Evolutionary conservation across 164 flowering plant species (phyloP), one percentile per base, ranked within the genome.

Genomic region (Houttuynia cordata): DNA sequence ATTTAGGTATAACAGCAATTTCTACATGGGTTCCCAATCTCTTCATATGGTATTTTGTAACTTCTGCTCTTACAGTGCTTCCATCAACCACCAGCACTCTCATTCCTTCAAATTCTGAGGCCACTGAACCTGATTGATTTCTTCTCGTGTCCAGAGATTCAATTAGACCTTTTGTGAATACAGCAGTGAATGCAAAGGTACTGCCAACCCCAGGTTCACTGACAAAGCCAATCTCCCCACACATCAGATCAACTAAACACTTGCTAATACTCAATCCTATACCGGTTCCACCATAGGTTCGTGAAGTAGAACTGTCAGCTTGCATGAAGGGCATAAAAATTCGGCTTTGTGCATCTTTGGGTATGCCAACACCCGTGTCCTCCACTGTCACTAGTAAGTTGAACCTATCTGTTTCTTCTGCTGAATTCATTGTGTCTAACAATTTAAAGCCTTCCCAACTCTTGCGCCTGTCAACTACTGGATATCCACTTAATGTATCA

Each of bases 281-380:
- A 17, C 98, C 98, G 18, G 98, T 89, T 24, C 98, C 98, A 59
- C 98, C 98, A 76, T 92, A 81, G 17, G 74, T 81, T 41, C 98
- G 80, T 9, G 98, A 89, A 4, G 94, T 87, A 18, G 98, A 89
- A 73, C 96, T 87, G 66, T 87, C 98, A 23, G 94, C 98, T 75
- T 92, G 98, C 93, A 89, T 78, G 66, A 92, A 92, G 59, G 97
- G 97, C 63, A 73, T 84, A 79, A 92, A 92, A 30, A 92, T 84
- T 17, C 86, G 88, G 37, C 59, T 64, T 67, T 92, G 96, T 62
- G 89, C 94, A 15, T 85, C 83, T 40, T 1, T 59, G 42, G 85
- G 86, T 57, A 92, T 92, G 56, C 98, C 98, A 7, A 76, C 80
- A 23, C 98, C 98, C 4, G 98, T 92, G 69, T 92, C 98, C 74